Conservation (phyloP, 495 filamentous ascomycete genomes). For the Ramalina peruviana region DNA sequence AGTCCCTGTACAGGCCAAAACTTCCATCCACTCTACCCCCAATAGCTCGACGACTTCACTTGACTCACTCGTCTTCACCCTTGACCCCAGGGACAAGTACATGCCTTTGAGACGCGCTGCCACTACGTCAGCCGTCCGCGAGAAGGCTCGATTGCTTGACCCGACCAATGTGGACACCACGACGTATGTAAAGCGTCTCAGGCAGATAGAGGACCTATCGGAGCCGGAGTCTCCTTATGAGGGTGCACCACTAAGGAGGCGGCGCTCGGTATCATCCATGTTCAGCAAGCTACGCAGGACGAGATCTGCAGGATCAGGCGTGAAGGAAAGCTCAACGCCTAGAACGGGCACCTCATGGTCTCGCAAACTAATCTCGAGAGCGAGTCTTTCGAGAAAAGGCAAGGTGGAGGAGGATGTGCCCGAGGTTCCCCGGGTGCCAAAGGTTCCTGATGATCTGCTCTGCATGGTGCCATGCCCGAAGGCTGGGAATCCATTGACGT, state of each 20-base stretch:
- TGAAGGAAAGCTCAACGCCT: neutral
- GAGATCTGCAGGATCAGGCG: conserved; percentile 12
- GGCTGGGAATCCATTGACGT: no score
- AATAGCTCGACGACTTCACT: conserved; percentile 25
- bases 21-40: conserved; percentile 25
- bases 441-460: conserved; percentile 1
- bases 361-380: conserved; percentile 7
- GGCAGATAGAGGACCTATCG: neutral
- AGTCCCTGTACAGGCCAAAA: conserved; percentile 54
- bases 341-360: conserved; percentile 3
- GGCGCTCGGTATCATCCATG: conserved; percentile 9
- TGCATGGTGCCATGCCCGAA: neutral
- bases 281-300: conserved; percentile 12
- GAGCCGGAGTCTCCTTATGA: neutral
- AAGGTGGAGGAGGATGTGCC: neutral
- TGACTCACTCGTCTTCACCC: conserved; percentile 45
- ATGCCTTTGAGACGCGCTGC: conserved; percentile 35
- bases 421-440: conserved; percentile 4
- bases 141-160: conserved; percentile 1
- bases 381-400: neutral
- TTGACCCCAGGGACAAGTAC: conserved; percentile 67
- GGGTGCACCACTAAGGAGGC: neutral
- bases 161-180: neutral
- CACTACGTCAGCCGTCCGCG: conserved; percentile 26
- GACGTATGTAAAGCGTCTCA: no score